Evolutionary conservation across 495 filamentous ascomycete species (phyloP).

Genomic region (Aspergillus cavernicola): DNA sequence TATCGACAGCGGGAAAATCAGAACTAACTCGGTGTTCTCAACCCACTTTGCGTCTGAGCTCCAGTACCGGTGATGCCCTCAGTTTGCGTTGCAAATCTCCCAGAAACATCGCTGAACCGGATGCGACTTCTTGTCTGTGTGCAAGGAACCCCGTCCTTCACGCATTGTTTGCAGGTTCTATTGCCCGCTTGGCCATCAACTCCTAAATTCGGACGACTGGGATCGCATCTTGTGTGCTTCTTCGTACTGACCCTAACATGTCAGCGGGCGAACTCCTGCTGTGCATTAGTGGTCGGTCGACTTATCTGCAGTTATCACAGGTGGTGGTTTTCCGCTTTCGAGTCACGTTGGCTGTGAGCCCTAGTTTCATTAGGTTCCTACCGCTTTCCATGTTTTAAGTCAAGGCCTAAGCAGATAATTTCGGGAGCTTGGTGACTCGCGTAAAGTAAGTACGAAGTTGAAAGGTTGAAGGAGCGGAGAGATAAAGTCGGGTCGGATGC

Average conservation of each 20-base stretch:
- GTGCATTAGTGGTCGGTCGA: not conserved
- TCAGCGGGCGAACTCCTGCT: too few species aligned
- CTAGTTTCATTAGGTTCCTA: too few species aligned
- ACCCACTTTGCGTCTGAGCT: not conserved
- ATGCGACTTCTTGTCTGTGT: not conserved
- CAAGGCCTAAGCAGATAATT: too few species aligned
- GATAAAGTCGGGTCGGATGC: too few species aligned
- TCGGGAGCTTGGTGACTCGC: too few species aligned
- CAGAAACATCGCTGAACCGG: not conserved
- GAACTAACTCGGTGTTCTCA: not conserved
- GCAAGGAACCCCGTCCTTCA: not conserved
- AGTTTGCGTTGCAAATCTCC: not conserved
- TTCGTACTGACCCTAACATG: not conserved
- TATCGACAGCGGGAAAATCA: too few species aligned
- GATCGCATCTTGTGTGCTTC: not conserved
- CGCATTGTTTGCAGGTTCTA: not conserved
- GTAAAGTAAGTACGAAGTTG: too few species aligned
- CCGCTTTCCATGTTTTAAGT: too few species aligned
- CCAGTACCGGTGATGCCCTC: not conserved
- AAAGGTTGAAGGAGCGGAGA: too few species aligned
- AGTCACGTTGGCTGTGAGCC: not conserved
- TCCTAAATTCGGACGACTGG: not conserved
- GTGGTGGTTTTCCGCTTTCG: not conserved
- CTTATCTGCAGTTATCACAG: slow-evolving; percentile 6
- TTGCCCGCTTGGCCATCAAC: not conserved